phyloP scores from a whole-genome alignment of 208 protist species.

The Giardia duodenalis region DNA sequence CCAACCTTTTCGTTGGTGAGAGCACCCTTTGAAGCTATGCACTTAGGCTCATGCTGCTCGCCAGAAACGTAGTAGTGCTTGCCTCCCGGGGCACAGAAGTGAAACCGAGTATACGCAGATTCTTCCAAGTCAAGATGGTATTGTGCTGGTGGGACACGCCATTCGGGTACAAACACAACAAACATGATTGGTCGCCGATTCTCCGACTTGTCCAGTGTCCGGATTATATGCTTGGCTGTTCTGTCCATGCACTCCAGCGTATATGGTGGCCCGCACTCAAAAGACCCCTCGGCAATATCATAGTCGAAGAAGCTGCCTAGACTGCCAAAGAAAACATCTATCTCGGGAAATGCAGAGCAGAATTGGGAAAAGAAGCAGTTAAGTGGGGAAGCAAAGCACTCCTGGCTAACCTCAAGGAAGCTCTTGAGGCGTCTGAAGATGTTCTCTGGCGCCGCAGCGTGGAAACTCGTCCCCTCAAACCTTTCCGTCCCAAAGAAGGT shows the following conservation, averaged over 20 bases:
- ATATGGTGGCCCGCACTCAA: slow-evolving; percentile 64
- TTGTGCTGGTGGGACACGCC: background rate
- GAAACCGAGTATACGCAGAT: background rate
- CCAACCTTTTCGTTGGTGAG: background rate
- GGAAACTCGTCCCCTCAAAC: slow-evolving; percentile 30
- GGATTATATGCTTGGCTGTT: slow-evolving; percentile 40
- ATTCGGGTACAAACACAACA: slow-evolving; percentile 38
- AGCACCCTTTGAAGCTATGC: background rate
- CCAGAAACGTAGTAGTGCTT: slow-evolving; percentile 31
- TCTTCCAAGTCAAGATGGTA: background rate
- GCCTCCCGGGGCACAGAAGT: slow-evolving; percentile 19
- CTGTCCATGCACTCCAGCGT: slow-evolving; percentile 55
- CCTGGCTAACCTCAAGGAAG: slow-evolving; percentile 52
- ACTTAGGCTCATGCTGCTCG: slow-evolving; percentile 4
- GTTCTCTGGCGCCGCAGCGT: slow-evolving; percentile 45
- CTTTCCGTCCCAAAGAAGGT: slow-evolving; percentile 28
- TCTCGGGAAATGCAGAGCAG: slow-evolving; percentile 62
- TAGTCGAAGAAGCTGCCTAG: slow-evolving; percentile 63
- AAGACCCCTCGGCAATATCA: slow-evolving; percentile 49
- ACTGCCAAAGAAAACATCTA: slow-evolving; percentile 58
- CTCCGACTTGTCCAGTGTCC: background rate
- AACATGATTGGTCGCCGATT: slow-evolving; percentile 12
- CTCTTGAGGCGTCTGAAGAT: slow-evolving; percentile 47
- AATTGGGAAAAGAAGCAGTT: slow-evolving; percentile 59
- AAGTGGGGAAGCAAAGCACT: slow-evolving; percentile 65